Evolutionary conservation across 2,329 filamentous ascomycete genomes (phyloP).

Genomic region (Xylaria sp.): DNA sequence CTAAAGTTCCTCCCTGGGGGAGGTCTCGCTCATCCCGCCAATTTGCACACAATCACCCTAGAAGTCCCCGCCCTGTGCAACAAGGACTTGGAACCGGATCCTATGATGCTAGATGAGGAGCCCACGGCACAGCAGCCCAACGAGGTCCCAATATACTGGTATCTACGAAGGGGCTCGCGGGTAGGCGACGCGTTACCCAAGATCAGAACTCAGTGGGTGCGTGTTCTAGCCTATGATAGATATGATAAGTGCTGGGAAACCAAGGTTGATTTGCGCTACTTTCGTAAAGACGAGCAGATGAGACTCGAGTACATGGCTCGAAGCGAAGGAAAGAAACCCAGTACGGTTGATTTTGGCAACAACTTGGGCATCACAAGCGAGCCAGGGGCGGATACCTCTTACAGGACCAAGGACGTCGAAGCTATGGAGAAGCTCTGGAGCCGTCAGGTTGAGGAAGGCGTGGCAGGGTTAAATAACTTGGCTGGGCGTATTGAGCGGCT

Average conservation of each 20-base stretch:
- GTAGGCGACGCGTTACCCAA: slow-evolving; percentile 49
- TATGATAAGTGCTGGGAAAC: slow-evolving; percentile 37
- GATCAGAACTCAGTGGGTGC: slow-evolving; percentile 53
- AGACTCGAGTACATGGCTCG: slow-evolving; percentile 6
- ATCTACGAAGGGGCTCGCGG: slow-evolving; percentile 48
- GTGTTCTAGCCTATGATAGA: slow-evolving; percentile 50
- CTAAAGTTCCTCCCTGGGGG: slow-evolving; percentile 49
- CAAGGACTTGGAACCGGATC: slow-evolving; percentile 19
- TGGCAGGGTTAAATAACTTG: slow-evolving; percentile 34
- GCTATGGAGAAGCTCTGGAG: slow-evolving; percentile 28
- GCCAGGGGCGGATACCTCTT: not conserved
- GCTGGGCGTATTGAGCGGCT: slow-evolving; percentile 42
- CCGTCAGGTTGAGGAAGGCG: slow-evolving; percentile 17
- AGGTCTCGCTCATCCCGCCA: slow-evolving; percentile 38
- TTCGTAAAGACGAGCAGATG: slow-evolving; percentile 36
- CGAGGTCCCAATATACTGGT: slow-evolving; percentile 52
- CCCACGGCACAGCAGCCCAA: slow-evolving; percentile 27
- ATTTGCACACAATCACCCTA: slow-evolving; percentile 57
- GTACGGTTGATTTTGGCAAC: slow-evolving; percentile 9
- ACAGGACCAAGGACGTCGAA: slow-evolving; percentile 35
- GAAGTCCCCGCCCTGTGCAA: slow-evolving; percentile 52
- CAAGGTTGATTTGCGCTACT: slow-evolving; percentile 40
- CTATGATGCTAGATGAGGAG: slow-evolving; percentile 18
- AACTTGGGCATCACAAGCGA: not conserved
- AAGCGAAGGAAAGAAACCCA: not conserved